Percentiles rank a stretch among this genome's conserved stretches.
phyloP scores from a whole-genome alignment of 148 eudicot species.

The Talinum fruticosum region DNA sequence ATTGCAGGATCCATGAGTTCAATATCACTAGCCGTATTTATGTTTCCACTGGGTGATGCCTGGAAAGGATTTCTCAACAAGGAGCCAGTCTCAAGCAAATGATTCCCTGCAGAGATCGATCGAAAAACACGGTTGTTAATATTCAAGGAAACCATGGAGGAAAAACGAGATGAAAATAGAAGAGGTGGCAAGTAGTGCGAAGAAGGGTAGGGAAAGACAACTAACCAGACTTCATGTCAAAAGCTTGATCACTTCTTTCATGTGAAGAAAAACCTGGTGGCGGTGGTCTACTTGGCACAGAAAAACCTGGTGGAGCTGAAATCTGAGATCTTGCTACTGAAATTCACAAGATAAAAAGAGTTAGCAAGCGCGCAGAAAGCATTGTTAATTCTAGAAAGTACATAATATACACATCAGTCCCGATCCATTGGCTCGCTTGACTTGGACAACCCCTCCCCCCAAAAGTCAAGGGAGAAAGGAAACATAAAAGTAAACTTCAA shows the following conservation, averaged over 20 bases:
- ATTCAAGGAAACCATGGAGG: background rate
- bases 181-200: background rate
- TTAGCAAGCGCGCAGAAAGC: background rate
- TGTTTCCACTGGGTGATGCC: slow-evolving; percentile 43
- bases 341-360: slow-evolving; percentile 12
- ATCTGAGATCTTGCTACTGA: slow-evolving; percentile 71
- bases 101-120: slow-evolving; percentile 53
- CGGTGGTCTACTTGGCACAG: slow-evolving; percentile 67
- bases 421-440: background rate
- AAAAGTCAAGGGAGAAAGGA: background rate
- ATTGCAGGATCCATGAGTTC: slow-evolving; percentile 97
- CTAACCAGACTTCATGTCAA: slow-evolving; percentile 64
- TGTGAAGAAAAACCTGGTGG: slow-evolving; percentile 87
- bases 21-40: slow-evolving; percentile 49
- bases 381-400: background rate
- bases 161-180: background rate
- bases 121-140: background rate
- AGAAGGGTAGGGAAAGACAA: slow-evolving; percentile 7
- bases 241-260: slow-evolving; percentile 52
- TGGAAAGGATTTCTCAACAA: slow-evolving; percentile 57
- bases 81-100: slow-evolving; percentile 47
- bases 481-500: background rate
- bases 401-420: background rate
- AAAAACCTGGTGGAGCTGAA: slow-evolving; percentile 94
- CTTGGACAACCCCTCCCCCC: background rate